Percentiles rank a stretch among this genome's conserved stretches.
Evolutionary conservation across 2,329 filamentous ascomycete genomes (phyloP).

Genomic region (Venturia oleaginea): DNA sequence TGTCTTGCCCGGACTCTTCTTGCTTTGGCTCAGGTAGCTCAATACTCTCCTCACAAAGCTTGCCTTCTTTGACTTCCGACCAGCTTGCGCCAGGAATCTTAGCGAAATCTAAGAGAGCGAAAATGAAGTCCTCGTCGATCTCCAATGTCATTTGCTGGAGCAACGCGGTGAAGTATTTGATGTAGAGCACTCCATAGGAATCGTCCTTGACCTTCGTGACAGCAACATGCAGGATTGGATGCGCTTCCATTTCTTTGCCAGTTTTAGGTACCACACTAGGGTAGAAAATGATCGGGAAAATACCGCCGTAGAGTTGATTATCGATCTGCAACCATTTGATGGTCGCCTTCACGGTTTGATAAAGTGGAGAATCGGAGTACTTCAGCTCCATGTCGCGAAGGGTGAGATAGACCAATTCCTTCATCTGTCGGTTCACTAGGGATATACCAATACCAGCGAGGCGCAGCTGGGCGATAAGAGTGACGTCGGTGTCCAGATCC

Average conservation of each 20-base stretch:
- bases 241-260: conserved; percentile 89
- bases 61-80: conserved; percentile 73
- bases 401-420: conserved; percentile 87
- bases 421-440: conserved; percentile 82
- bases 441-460: conserved; percentile 89
- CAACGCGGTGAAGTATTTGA: conserved; percentile 92
- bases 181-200: conserved; percentile 93
- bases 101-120: conserved; percentile 87
- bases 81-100: conserved; percentile 87
- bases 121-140: conserved; percentile 96
- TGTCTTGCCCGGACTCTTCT: conserved; percentile 77
- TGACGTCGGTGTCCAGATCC: conserved; percentile 77
- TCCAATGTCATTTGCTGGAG: conserved; percentile 98
- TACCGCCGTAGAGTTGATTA: conserved; percentile 95
- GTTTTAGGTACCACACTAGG: conserved; percentile 97
- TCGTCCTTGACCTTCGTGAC: conserved; percentile 95
- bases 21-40: conserved; percentile 88
- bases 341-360: conserved; percentile 81
- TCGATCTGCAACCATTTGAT: conserved; percentile 99
- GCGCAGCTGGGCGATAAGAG: conserved; percentile 79
- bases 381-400: conserved; percentile 85
- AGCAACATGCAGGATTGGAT: conserved; percentile 88
- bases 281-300: conserved; percentile 95
- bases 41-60: conserved; percentile 78
- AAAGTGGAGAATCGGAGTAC: conserved; percentile 85